A percentile compares a stretch with the other conserved stretches of the same genome.
Evolutionary conservation across 305 asterid species (phyloP).

Genomic region (Lippia alba): DNA sequence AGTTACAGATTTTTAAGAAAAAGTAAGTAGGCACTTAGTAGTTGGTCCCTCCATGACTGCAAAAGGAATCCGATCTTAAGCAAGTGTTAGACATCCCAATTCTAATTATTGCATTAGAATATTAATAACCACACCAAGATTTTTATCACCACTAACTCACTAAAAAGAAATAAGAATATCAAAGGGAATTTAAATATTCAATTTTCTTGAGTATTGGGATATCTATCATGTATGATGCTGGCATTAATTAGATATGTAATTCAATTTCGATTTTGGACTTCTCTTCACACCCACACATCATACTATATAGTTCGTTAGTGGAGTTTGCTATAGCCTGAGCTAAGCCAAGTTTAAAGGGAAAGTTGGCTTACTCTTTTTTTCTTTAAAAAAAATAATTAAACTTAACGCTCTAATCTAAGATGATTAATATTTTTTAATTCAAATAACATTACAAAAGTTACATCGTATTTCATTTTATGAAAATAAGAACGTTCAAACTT

Average conservation of each 20-base stretch:
- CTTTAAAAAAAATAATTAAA: no score
- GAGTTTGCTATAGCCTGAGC: conserved; percentile 15
- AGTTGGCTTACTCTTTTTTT: no score
- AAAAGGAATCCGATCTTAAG: conserved; percentile 31
- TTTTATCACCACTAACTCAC: conserved; percentile 21
- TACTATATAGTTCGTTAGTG: conserved; percentile 26
- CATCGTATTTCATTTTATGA: no score
- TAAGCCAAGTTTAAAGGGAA: conserved; percentile 7
- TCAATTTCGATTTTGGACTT: conserved; percentile 10
- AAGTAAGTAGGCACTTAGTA: conserved; percentile 32
- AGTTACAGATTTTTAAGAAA: conserved; percentile 21
- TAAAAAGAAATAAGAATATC: background rate
- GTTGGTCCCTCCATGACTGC: conserved; percentile 47
- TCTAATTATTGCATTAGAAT: conserved; percentile 34
- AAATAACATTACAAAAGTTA: no score
- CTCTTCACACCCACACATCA: conserved; percentile 24
- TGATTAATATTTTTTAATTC: no score
- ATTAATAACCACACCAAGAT: conserved; percentile 30
- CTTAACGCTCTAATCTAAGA: no score
- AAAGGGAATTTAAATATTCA: no score
- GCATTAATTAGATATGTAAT: conserved; percentile 17
- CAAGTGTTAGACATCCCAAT: conserved; percentile 37
- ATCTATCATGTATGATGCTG: conserved; percentile 35
- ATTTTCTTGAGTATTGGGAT: conserved; percentile 21
- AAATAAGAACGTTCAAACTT: no score